Evolutionary conservation across 2,329 filamentous ascomycete species (phyloP).

Genomic region (Boeremia exigua): DNA sequence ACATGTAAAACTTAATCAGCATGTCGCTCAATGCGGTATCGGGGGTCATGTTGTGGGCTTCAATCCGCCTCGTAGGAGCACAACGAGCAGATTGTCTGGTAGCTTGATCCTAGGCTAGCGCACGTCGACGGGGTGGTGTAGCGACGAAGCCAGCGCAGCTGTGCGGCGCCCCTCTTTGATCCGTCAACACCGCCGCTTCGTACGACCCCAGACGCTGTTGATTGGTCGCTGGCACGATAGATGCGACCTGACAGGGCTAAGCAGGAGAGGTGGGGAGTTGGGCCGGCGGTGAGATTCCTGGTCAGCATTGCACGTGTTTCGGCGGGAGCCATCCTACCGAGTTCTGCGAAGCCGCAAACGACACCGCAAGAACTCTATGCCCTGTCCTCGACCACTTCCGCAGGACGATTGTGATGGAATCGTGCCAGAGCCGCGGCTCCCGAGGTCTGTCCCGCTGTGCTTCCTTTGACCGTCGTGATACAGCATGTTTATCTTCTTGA

Average conservation of each 20-base stretch:
- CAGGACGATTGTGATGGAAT: not conserved
- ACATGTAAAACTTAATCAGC: slow-evolving; percentile 1
- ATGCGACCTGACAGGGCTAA: slow-evolving; percentile 7
- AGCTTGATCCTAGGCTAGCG: slow-evolving; percentile 1
- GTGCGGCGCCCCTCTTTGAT: slow-evolving; percentile 1
- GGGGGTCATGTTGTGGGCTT: not conserved
- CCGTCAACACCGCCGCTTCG: slow-evolving; percentile 11
- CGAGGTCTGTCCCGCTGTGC: not conserved
- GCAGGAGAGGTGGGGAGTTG: slow-evolving; percentile 8
- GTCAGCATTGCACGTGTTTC: slow-evolving; percentile 19
- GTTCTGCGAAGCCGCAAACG: slow-evolving; percentile 2
- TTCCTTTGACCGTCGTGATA: not conserved
- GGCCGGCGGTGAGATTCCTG: slow-evolving; percentile 18
- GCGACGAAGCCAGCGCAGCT: slow-evolving; percentile 4
- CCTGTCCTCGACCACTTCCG: not conserved
- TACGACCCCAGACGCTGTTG: not conserved
- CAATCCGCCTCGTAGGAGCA: not conserved
- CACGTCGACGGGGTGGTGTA: slow-evolving; percentile 1
- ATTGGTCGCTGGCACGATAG: slow-evolving; percentile 1
- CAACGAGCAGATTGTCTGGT: not conserved
- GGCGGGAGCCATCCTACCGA: not conserved
- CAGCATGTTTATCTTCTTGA: not conserved
- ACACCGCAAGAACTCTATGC: not conserved
- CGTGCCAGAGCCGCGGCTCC: not conserved
- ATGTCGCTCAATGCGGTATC: not conserved